These are phyloP conservation scores for Monosporozyma yasuniensis DNA, from an alignment of 805 yeast genomes.

Conservation along the genomic window DNA sequence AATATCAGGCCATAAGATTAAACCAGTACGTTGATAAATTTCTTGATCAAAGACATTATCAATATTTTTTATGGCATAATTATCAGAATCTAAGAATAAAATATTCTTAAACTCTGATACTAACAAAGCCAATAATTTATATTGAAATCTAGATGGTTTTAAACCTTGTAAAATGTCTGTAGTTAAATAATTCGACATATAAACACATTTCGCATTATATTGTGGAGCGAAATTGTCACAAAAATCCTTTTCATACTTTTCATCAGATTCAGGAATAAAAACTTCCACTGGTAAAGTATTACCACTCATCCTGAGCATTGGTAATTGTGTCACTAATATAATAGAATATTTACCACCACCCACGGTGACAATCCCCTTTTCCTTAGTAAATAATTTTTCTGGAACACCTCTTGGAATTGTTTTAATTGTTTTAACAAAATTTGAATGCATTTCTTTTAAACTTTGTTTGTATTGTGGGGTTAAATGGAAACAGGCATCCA, in stretches of 20 bases:
- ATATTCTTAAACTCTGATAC: conserved; percentile 72
- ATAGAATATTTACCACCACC: conserved; percentile 72
- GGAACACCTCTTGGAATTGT: neutral
- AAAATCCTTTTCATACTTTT: conserved; percentile 58
- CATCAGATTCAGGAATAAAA: conserved; percentile 59
- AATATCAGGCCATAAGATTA: conserved; percentile 69
- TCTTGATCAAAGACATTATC: conserved; percentile 37
- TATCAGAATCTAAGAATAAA: conserved; percentile 69
- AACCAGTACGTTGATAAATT: conserved; percentile 41
- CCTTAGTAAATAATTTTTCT: conserved; percentile 19
- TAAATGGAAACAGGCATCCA: conserved; percentile 1
- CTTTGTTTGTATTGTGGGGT: neutral
- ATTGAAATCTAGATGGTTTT: conserved; percentile 48
- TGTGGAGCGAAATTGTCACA: conserved; percentile 58
- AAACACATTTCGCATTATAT: conserved; percentile 55
- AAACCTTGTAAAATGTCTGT: conserved; percentile 34
- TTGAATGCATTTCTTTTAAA: neutral
- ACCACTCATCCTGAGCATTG: conserved; percentile 51
- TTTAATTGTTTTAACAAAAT: conserved; percentile 1
- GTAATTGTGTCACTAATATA: conserved; percentile 47
- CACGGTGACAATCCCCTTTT: conserved; percentile 58
- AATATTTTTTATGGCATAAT: conserved; percentile 43
- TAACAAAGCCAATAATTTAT: conserved; percentile 61
- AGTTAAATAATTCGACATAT: conserved; percentile 43
- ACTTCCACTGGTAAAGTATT: conserved; percentile 74